Percentiles rank a stretch among this genome's conserved stretches.
phyloP scores from a whole-genome alignment of 352 stramenopile genomes.

The Globisporangium okanoganense region DNA sequence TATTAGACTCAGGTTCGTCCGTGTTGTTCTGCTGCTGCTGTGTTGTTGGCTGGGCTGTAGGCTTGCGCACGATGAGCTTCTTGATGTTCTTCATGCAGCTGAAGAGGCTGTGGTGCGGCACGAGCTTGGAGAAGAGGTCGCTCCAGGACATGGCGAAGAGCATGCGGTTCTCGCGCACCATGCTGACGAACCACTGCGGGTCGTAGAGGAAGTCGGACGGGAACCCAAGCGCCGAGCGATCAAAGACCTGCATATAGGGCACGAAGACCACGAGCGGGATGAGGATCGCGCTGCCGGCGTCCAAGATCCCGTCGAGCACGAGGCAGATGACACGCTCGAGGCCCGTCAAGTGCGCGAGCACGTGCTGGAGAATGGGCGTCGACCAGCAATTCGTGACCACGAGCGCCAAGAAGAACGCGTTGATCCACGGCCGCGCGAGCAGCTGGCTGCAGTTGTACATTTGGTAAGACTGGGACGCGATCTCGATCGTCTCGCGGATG shows the following conservation, averaged over 20 bases:
- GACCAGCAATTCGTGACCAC: constrained; percentile 19
- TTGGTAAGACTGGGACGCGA: constrained; percentile 20
- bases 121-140: constrained; percentile 18
- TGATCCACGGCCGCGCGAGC: constrained; percentile 18
- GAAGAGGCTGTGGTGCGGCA: constrained; percentile 20
- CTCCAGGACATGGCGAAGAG: constrained; percentile 17
- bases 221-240: constrained; percentile 7
- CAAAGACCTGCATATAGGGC: constrained; percentile 13
- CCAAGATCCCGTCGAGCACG: constrained; percentile 23
- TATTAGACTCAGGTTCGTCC: background rate
- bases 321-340: constrained; percentile 26
- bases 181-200: constrained; percentile 20
- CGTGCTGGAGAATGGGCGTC: constrained; percentile 19
- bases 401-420: constrained; percentile 17
- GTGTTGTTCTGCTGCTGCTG: background rate
- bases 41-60: background rate
- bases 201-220: constrained; percentile 17
- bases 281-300: constrained; percentile 21
- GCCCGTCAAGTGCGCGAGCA: constrained; percentile 15
- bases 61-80: constrained; percentile 14
- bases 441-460: constrained; percentile 17
- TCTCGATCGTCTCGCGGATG: constrained; percentile 19
- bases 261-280: constrained; percentile 21
- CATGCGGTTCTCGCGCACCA: constrained; percentile 21
- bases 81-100: constrained; percentile 21